These are phyloP conservation scores for Acorus gramineus DNA, from an alignment of 106 monocot genomes.

Conservation along the genomic window DNA sequence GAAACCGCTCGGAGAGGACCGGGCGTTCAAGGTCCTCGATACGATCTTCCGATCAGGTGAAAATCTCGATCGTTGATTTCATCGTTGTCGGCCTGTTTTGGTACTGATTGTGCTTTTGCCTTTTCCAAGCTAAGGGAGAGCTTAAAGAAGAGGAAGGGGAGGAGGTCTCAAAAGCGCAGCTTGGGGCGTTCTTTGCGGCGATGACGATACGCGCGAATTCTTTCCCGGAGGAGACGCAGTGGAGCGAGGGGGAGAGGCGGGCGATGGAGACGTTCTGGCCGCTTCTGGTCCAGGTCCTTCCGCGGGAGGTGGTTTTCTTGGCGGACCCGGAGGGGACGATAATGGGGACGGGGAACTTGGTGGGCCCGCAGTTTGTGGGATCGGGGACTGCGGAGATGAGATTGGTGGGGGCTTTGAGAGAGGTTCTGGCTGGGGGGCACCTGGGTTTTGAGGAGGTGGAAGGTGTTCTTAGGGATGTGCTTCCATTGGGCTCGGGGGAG, in stretches of 20 bases:
- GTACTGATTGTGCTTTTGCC: neutral
- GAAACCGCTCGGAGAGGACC: constrained; percentile 70
- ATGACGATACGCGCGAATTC: constrained; percentile 94
- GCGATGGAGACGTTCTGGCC: constrained; percentile 79
- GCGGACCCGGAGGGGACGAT: constrained; percentile 95
- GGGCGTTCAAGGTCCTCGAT: constrained; percentile 67
- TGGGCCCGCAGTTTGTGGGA: constrained; percentile 59
- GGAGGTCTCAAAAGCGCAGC: constrained; percentile 69
- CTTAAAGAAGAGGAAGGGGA: constrained; percentile 48
- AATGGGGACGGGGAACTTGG: constrained; percentile 43
- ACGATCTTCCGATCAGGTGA: constrained; percentile 92
- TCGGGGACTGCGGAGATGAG: constrained; percentile 68
- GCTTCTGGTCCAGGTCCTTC: constrained; percentile 57
- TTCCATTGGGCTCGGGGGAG: constrained; percentile 35
- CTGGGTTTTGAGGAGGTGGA: constrained; percentile 89
- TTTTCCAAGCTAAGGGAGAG: constrained; percentile 70
- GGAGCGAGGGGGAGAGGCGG: constrained; percentile 77
- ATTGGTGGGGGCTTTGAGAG: constrained; percentile 88
- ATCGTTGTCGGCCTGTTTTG: neutral
- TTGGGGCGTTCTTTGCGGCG: constrained; percentile 92
- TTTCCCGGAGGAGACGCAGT: constrained; percentile 86
- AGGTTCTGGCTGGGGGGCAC: constrained; percentile 92
- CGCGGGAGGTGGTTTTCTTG: constrained; percentile 74
- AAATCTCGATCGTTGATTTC: neutral
- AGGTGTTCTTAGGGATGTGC: constrained; percentile 68